Percentiles rank a stretch among this genome's conserved stretches.
Conservation (phyloP, 2,329 filamentous ascomycete genomes). For the Chaetomium strumarium region DNA sequence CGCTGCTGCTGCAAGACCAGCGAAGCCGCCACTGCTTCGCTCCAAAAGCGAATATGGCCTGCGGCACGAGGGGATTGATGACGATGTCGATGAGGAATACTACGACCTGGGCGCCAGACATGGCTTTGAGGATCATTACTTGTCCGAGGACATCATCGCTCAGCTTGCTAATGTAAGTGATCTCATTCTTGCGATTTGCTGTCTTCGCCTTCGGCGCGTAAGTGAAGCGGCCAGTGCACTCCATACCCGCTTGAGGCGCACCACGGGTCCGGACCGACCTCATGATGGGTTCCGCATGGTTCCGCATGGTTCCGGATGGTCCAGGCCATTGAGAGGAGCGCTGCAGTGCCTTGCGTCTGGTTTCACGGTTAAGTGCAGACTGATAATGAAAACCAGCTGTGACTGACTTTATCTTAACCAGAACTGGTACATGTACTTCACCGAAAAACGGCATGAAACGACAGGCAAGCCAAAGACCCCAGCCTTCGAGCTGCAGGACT, state of each 20-base stretch:
- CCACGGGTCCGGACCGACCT: neutral
- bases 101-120: conserved; percentile 62
- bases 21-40: conserved; percentile 47
- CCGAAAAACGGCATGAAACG: conserved; percentile 94
- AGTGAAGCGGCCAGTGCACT: conserved; percentile 1
- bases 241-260: neutral
- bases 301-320: too few species aligned
- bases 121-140: conserved; percentile 89
- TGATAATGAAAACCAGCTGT: neutral
- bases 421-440: conserved; percentile 99
- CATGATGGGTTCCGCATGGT: neutral
- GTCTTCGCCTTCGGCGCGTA: neutral
- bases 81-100: conserved; percentile 40
- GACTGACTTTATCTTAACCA: conserved; percentile 35
- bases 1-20: conserved; percentile 30
- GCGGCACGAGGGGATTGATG: conserved; percentile 28
- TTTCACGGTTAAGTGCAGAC: too few species aligned
- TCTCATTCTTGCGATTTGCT: neutral
- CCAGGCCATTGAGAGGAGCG: neutral
- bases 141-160: conserved; percentile 82
- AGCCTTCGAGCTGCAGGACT: conserved; percentile 70
- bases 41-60: conserved; percentile 52
- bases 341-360: neutral
- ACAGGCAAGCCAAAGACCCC: conserved; percentile 76
- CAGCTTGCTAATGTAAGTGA: conserved; percentile 68